phyloP scores from a whole-genome alignment of 257 asterid species.

The Gentiana straminea region DNA sequence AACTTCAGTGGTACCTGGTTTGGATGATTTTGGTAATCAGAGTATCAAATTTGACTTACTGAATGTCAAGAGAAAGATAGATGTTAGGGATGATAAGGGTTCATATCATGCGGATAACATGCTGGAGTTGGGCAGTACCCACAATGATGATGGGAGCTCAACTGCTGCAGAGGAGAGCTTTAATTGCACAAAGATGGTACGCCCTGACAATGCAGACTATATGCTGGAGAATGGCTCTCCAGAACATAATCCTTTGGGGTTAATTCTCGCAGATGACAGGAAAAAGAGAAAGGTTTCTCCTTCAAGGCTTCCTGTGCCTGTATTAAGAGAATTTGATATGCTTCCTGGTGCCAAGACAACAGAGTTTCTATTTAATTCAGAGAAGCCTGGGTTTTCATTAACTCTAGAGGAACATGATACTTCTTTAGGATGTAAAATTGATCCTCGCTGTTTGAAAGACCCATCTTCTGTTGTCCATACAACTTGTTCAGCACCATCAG shows the following conservation, averaged over 20 bases:
- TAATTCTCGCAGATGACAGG: slow-evolving; percentile 14
- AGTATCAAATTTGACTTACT: slow-evolving; percentile 8
- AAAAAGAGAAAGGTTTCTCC: slow-evolving; percentile 35
- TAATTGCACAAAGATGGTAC: slow-evolving; percentile 25
- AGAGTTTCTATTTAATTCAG: slow-evolving; percentile 1
- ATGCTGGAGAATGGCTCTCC: slow-evolving; percentile 15
- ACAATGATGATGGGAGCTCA: slow-evolving; percentile 14
- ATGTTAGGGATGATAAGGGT: slow-evolving; percentile 19
- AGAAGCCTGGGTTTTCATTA: neutral
- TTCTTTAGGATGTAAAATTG: slow-evolving; percentile 6
- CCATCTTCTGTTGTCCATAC: slow-evolving; percentile 10
- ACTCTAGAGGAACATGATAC: neutral
- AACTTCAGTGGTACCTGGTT: slow-evolving; percentile 13
- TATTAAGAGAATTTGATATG: slow-evolving; percentile 15
- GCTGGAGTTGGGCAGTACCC: slow-evolving; percentile 10
- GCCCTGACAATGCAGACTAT: slow-evolving; percentile 19
- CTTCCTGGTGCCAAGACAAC: slow-evolving; percentile 4
- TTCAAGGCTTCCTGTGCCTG: slow-evolving; percentile 21
- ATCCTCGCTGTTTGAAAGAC: slow-evolving; percentile 1
- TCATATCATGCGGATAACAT: slow-evolving; percentile 12
- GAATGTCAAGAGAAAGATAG: slow-evolving; percentile 34
- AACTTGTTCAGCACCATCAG: slow-evolving; percentile 8
- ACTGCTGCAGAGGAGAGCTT: slow-evolving; percentile 12
- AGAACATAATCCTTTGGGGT: slow-evolving; percentile 18
- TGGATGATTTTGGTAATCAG: too few relatives aligned